Conservation (phyloP, 2,329 filamentous ascomycete genomes). For the Dichotomopilus funicola region DNA sequence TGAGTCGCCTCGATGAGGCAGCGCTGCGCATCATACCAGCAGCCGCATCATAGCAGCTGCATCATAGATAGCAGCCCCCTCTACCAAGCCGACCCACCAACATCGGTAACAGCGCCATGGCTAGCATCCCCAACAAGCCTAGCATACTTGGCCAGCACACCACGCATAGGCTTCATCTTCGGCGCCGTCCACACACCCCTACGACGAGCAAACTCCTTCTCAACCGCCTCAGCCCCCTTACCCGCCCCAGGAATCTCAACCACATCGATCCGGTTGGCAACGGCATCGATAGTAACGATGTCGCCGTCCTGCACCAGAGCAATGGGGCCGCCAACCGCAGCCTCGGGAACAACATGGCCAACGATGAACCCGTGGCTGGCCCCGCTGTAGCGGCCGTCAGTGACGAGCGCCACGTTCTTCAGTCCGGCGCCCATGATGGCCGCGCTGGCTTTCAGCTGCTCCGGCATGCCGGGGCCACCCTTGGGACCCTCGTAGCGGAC, state of each 20-base stretch:
- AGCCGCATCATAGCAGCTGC: no score
- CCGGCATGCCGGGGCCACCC: slow-evolving; percentile 92
- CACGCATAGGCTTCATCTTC: slow-evolving; percentile 66
- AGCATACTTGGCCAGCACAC: slow-evolving; percentile 85
- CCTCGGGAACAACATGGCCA: slow-evolving; percentile 87
- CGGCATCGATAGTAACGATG: slow-evolving; percentile 77
- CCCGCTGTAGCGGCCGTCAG: slow-evolving; percentile 83
- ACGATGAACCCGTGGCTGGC: slow-evolving; percentile 91
- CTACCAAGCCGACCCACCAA: slow-evolving; percentile 25
- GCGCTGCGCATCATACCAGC: no score
- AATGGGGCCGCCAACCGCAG: slow-evolving; percentile 81
- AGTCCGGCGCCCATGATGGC: slow-evolving; percentile 90
- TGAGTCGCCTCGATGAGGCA: no score
- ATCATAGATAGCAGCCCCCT: slow-evolving; percentile 23
- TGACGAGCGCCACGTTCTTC: slow-evolving; percentile 82
- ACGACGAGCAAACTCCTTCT: slow-evolving; percentile 52
- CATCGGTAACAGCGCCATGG: slow-evolving; percentile 83
- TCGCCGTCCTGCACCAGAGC: slow-evolving; percentile 77
- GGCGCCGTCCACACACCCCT: slow-evolving; percentile 60
- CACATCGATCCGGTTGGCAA: slow-evolving; percentile 65
- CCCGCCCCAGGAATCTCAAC: slow-evolving; percentile 52
- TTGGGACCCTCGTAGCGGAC: slow-evolving; percentile 92
- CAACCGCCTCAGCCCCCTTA: slow-evolving; percentile 11
- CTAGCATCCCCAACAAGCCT: slow-evolving; percentile 82
- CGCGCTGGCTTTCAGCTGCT: slow-evolving; percentile 81